These are phyloP conservation scores for Colletotrichum horii DNA, from an alignment of 2,329 filamentous ascomycete species.

Conservation along the genomic window DNA sequence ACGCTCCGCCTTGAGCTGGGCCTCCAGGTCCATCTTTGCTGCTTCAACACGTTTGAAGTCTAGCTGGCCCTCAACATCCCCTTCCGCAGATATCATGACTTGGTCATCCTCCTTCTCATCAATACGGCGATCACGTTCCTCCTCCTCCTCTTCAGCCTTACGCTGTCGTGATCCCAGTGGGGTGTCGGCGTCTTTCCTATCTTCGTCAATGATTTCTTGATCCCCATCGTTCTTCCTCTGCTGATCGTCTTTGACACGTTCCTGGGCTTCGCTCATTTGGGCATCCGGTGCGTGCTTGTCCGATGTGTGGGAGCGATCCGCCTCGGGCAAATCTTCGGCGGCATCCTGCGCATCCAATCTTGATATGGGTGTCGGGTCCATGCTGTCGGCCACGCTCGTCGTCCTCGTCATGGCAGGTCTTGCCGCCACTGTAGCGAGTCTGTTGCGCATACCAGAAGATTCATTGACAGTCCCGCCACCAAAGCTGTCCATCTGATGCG, in stretches of 20 bases:
- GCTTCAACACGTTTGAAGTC: not conserved
- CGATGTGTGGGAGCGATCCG: not conserved
- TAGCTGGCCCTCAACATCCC: not conserved
- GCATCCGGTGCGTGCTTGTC: not conserved
- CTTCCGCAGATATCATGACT: not conserved
- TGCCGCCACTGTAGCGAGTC: slow-evolving; percentile 33
- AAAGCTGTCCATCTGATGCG: slow-evolving; percentile 35
- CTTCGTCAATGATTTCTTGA: not conserved
- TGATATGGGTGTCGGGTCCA: slow-evolving; percentile 5
- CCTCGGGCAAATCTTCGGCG: not conserved
- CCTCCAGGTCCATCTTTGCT: slow-evolving; percentile 22
- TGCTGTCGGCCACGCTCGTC: slow-evolving; percentile 16
- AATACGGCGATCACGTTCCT: not conserved
- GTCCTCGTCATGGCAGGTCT: not conserved
- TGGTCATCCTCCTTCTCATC: not conserved
- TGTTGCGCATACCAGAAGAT: slow-evolving; percentile 46
- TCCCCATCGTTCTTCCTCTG: not conserved
- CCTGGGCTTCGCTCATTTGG: not conserved
- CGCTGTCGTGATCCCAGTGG: not conserved
- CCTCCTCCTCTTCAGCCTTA: not conserved
- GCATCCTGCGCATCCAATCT: not conserved
- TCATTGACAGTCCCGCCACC: slow-evolving; percentile 37
- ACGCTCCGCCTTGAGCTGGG: slow-evolving; percentile 8
- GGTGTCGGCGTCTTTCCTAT: not conserved
- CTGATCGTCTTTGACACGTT: not conserved